Conservation (phyloP, 257 asterid genomes). For the Asclepias syriaca region DNA sequence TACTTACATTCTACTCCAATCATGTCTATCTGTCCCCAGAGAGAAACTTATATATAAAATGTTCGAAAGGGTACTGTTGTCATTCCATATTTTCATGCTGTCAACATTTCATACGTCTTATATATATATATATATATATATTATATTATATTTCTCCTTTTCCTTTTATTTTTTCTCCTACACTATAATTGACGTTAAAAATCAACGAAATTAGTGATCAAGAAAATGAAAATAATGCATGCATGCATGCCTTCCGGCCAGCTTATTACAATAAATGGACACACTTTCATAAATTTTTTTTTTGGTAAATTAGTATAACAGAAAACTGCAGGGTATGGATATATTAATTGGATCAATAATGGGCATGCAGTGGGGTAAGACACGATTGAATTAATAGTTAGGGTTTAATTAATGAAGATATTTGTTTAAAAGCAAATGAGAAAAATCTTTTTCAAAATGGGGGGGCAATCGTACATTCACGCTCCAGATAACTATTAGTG, state of each 20-base stretch:
- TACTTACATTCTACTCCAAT: constrained; percentile 32
- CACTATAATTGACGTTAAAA: too few relatives aligned
- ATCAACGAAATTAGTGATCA: not conserved
- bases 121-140: too few relatives aligned
- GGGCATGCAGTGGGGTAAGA: constrained; percentile 1
- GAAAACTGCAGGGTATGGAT: not conserved
- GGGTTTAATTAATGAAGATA: too few relatives aligned
- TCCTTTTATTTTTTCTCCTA: too few relatives aligned
- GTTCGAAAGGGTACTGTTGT: not conserved
- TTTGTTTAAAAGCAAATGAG: too few relatives aligned
- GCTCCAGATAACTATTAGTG: not conserved
- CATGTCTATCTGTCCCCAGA: constrained; percentile 34
- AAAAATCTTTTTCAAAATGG: too few relatives aligned
- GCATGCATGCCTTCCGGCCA: not conserved
- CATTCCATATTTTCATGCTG: constrained; percentile 5
- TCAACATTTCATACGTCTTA: constrained; percentile 16
- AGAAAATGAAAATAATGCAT: not conserved
- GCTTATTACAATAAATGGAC: constrained; percentile 1
- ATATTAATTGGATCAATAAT: not conserved
- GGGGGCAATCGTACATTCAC: not conserved
- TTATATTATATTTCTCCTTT: too few relatives aligned
- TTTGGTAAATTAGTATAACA: not conserved
- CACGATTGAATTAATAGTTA: too few relatives aligned
- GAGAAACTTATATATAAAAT: not conserved
- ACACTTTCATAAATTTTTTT: too few relatives aligned